These are phyloP conservation scores for Tylopilus sp. DNA, from an alignment of 1,284 basidiomycete genomes.

Conservation along the genomic window DNA sequence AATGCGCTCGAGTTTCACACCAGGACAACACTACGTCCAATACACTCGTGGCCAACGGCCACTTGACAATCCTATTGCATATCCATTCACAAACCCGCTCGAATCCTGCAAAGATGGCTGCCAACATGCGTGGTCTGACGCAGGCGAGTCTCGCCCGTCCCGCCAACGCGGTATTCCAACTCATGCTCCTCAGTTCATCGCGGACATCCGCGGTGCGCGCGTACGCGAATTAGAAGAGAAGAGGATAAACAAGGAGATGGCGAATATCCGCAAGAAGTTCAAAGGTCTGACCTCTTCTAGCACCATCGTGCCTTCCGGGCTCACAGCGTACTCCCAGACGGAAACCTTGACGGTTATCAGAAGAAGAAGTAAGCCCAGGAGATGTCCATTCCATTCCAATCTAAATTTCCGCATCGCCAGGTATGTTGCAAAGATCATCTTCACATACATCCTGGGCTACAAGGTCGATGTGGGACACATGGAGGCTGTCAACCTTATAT, in stretches of 20 bases:
- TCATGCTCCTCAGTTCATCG: conserved; percentile 76
- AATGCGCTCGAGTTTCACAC: too few species aligned
- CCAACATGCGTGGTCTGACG: conserved; percentile 86
- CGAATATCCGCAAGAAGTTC: conserved; percentile 98
- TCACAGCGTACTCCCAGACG: conserved; percentile 56
- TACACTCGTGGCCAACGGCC: too few species aligned
- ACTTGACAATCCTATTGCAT: too few species aligned
- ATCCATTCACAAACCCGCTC: background rate
- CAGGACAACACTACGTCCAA: too few species aligned
- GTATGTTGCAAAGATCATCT: conserved; percentile 95
- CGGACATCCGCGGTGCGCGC: conserved; percentile 91
- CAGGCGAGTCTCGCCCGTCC: conserved; percentile 54
- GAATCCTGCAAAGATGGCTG: conserved; percentile 59
- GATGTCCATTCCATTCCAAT: conserved; percentile 9
- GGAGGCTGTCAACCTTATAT: conserved; percentile 98
- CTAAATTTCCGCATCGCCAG: conserved; percentile 40
- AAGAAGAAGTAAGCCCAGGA: conserved; percentile 86
- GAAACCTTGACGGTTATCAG: conserved; percentile 96
- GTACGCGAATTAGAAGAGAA: conserved; percentile 93
- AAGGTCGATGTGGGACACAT: conserved; percentile 99
- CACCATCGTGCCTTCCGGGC: background rate
- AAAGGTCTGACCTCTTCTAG: conserved; percentile 60
- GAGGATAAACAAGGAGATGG: conserved; percentile 99
- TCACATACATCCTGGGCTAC: conserved; percentile 98
- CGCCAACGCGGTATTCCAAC: conserved; percentile 3